phyloP scores from a whole-genome alignment of 2,329 filamentous ascomycete genomes.

The Aphanocladium album region DNA sequence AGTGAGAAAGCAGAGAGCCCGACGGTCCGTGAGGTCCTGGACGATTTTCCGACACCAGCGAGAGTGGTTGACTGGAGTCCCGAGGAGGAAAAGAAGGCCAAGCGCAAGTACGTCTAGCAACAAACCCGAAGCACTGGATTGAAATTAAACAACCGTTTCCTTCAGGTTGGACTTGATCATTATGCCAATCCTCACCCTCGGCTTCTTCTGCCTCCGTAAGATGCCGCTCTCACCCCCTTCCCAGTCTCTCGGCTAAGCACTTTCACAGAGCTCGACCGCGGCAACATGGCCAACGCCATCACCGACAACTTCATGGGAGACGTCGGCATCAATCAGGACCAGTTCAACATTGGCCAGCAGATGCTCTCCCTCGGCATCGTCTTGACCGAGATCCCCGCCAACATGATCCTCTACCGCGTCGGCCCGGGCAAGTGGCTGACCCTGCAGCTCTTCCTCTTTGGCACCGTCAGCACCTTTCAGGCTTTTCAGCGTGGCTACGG shows the following conservation, averaged over 20 bases:
- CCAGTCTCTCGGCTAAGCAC: too few species aligned
- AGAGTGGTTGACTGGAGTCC: constrained; percentile 22
- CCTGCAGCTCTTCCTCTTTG: constrained; percentile 48
- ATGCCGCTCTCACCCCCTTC: background rate
- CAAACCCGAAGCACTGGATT: too few species aligned
- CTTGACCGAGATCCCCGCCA: constrained; percentile 34
- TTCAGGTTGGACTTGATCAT: constrained; percentile 35
- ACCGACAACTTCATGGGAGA: constrained; percentile 46
- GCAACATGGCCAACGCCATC: constrained; percentile 41
- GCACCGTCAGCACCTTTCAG: constrained; percentile 50
- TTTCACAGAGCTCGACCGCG: constrained; percentile 24
- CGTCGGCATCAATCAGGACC: constrained; percentile 43
- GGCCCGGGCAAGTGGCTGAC: constrained; percentile 43
- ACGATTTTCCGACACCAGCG: constrained; percentile 15
- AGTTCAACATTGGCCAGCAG: constrained; percentile 48
- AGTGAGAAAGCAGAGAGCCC: background rate
- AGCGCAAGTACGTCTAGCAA: constrained; percentile 22
- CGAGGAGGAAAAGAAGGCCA: constrained; percentile 25
- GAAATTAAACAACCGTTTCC: background rate
- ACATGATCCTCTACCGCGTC: constrained; percentile 30
- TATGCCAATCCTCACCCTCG: constrained; percentile 37
- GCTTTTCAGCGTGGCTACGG: constrained; percentile 44
- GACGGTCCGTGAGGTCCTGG: background rate
- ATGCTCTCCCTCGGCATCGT: constrained; percentile 45
- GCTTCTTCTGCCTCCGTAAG: constrained; percentile 39